Percentiles rank a stretch among this genome's conserved stretches.
phyloP scores from a whole-genome alignment of 1,139 yeast species.

The Lodderomyces jiufengensis region DNA sequence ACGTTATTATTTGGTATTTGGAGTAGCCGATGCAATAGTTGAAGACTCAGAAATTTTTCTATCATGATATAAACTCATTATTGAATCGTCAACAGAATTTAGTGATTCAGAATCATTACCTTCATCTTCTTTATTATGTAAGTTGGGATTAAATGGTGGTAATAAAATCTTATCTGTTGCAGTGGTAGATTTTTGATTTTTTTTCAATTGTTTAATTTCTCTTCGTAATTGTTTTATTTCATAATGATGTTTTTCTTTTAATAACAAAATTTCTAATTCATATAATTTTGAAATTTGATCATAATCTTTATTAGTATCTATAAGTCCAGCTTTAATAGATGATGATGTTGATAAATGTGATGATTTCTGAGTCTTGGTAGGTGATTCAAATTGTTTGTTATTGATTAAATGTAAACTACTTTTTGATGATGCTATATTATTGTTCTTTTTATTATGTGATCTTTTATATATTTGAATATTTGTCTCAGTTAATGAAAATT shows the following conservation, averaged over 20 bases:
- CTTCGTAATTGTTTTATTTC: conserved; percentile 26
- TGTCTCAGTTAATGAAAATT: conserved; percentile 19
- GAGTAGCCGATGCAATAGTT: conserved; percentile 1
- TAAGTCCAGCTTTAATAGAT: conserved; percentile 7
- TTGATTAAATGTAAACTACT: conserved; percentile 6
- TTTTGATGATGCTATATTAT: neutral
- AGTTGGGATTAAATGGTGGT: conserved; percentile 7
- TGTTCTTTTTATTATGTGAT: neutral
- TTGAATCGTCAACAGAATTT: conserved; percentile 4
- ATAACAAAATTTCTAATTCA: conserved; percentile 25
- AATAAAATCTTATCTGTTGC: conserved; percentile 3
- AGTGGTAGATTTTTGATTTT: conserved; percentile 4
- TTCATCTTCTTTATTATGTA: neutral
- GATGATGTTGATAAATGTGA: neutral
- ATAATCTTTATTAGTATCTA: conserved; percentile 1
- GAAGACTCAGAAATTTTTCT: conserved; percentile 6
- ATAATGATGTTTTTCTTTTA: conserved; percentile 24
- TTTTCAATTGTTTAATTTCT: conserved; percentile 26
- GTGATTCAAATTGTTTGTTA: conserved; percentile 1
- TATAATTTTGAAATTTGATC: conserved; percentile 7
- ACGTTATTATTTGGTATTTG: neutral
- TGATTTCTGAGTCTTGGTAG: neutral
- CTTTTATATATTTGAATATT: conserved; percentile 19
- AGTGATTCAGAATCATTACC: conserved; percentile 3
- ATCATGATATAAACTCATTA: conserved; percentile 5